These are phyloP conservation scores for Brassica napus DNA, from an alignment of 345 rosid genomes.

Conservation along the genomic window DNA sequence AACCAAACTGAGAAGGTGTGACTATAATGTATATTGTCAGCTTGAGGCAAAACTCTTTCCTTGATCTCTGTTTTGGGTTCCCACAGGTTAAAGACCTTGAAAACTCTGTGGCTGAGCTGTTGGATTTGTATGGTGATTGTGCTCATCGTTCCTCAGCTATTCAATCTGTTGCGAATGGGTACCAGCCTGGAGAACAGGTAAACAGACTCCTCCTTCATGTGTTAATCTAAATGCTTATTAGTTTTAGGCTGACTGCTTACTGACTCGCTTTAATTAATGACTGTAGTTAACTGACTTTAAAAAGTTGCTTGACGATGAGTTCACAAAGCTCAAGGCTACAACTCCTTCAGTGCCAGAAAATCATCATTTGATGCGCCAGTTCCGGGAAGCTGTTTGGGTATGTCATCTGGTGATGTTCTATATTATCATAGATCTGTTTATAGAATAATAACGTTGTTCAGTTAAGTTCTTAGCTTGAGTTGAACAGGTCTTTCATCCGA, in stretches of 20 bases:
- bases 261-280: slow-evolving; percentile 35
- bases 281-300: slow-evolving; percentile 75
- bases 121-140: slow-evolving; percentile 55
- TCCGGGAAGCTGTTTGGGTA: slow-evolving; percentile 88
- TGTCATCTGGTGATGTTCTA: slow-evolving; percentile 8
- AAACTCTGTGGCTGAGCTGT: slow-evolving; percentile 58
- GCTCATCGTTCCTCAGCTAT: slow-evolving; percentile 52
- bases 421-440: not conserved
- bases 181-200: slow-evolving; percentile 68
- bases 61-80: slow-evolving; percentile 3
- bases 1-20: slow-evolving; percentile 53
- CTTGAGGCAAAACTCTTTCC: not conserved
- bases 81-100: slow-evolving; percentile 79
- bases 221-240: not conserved
- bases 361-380: slow-evolving; percentile 63
- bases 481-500: not conserved
- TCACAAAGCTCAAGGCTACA: slow-evolving; percentile 50
- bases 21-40: not conserved
- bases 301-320: slow-evolving; percentile 64
- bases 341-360: slow-evolving; percentile 49
- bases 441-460: not conserved
- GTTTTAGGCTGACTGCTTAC: slow-evolving; percentile 14
- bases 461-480: slow-evolving; percentile 8
- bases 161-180: slow-evolving; percentile 59
- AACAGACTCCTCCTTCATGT: not conserved